Base-by-base conservation (phyloP, 768 basidiomycete genomes). In the Austroboletus festivus region DNA sequence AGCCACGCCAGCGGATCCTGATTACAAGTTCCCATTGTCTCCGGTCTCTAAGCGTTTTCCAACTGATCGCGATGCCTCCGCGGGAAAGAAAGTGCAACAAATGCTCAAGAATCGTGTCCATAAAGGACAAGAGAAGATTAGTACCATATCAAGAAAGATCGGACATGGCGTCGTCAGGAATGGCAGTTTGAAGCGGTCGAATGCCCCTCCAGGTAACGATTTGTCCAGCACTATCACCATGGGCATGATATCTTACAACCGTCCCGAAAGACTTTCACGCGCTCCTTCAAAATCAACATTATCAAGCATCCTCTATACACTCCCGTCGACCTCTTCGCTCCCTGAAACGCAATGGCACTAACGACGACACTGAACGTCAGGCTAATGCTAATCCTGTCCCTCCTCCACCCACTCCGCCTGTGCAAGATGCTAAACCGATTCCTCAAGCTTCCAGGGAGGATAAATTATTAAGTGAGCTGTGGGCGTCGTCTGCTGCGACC, bases 401-500 rank as follows among this genome's bases (percentile, higher is more conserved):
- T 12, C 62, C 70, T 0, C 68, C 61, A 3, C 56, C 66, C 3
- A 51, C 56, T 5, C 73, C 81, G 2, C 71, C 74, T 3, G 4
- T 54, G 60, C 33, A 60, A 63, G 46, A 68, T 68, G 23, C 57
- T 62, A 48, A 63, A 56, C 47, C 68, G 45, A 57, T 68, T 30
- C 67, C 49, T 56, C 67, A 45, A 3, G 74, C 73, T 18, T 73
- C 76, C 20, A 85, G 83, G 53, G 81, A 82, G 46, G 79, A 80
- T 34, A 72, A 82, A 21, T 68, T 96, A 23, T 71, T 96, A 50
- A 89, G 86, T 49, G 83, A 92, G 56, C 70, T 97, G 7, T 99
- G 96, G 96, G 69, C 96, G 5, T 90, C 92, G 79, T 89, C 86
- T 7, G 91, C 95, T 1, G 93, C 96, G 15, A 96, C 91, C 0